Base-by-base conservation (phyloP, 192 early-diverging fungal species). In the Lobosporangium transversale region DNA sequence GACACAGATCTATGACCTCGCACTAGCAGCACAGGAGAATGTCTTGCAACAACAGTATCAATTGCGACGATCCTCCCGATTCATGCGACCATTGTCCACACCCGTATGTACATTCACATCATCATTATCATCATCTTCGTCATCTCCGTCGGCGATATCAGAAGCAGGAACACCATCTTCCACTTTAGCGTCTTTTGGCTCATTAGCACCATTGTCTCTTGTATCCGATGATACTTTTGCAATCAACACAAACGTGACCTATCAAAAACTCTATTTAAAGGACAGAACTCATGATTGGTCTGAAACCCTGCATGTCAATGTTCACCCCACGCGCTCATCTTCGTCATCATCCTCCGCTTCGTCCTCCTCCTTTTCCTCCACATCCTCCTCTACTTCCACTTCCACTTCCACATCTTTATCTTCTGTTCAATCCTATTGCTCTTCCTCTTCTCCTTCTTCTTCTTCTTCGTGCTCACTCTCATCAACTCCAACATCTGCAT, bases 1-100 rank as follows among this genome's bases (percentile, higher is more conserved):
- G 23, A 67, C 73, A 0, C 54, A 54, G 36, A 76, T 76, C 44
- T 50, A 62, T 3, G 37, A 35, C 5, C 47, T 76, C 17, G 73
- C 58, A 11, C 15, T 55, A 0, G 57, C 53, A 2, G 57, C 58
- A n/a, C 49, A 14, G n/a, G 33, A n/a, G 5, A 54, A 66, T 29
- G 42, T 55, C 23, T 30, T 14, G 17, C 52, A 24, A 8, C 45
- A 18, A 30, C 49, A 63, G 20, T 31, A 24, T 10, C 36, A 42
- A 47, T 31, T 31, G 4, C 29, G 7, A 1, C 57, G 24, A 57
- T 17, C 52, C 14, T 32, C 52, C 20, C 52, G 30, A 20, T 32
- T n/a, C 45, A n/a, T 48, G 45, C 45, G 15, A n/a, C 20, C 45
- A 48, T 48, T n/a, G 20, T 9, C 45, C n/a, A 40, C 36, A 21